Conservation (phyloP, 805 yeast genomes). For the Alloascoidea hylecoeti region DNA sequence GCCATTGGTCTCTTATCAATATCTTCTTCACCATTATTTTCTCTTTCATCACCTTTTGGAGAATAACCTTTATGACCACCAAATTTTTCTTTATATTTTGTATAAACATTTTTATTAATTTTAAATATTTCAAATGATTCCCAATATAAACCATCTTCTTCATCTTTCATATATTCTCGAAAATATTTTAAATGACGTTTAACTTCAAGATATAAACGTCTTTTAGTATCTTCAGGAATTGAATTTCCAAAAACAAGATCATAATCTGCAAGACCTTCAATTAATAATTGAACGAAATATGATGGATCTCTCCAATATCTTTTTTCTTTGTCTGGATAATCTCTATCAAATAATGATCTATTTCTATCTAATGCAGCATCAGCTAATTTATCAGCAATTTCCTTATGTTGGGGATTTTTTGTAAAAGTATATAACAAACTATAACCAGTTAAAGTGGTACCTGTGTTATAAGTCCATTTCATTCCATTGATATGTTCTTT, state of each 20-base stretch:
- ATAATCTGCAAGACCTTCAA: constrained; percentile 60
- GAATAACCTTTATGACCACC: constrained; percentile 38
- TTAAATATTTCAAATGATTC: constrained; percentile 44
- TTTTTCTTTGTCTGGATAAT: constrained; percentile 31
- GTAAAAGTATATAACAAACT: constrained; percentile 35
- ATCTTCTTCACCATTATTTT: constrained; percentile 23
- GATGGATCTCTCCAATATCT: constrained; percentile 55
- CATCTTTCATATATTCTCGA: constrained; percentile 41
- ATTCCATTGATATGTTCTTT: constrained; percentile 28
- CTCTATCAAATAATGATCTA: constrained; percentile 48
- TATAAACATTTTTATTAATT: constrained; percentile 34
- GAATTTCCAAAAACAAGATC: constrained; percentile 29
- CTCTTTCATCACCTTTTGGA: constrained; percentile 37
- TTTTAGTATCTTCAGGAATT: constrained; percentile 19
- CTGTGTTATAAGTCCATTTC: constrained; percentile 58
- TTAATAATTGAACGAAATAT: constrained; percentile 46
- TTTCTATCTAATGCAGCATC: constrained; percentile 44
- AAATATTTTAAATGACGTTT: constrained; percentile 42
- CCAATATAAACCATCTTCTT: constrained; percentile 42
- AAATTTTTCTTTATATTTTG: constrained; percentile 35
- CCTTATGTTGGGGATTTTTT: constrained; percentile 32
- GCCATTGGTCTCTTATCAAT: constrained; percentile 21
- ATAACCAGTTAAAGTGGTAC: constrained; percentile 46
- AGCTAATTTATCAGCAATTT: constrained; percentile 22
- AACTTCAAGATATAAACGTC: constrained; percentile 24